These are phyloP conservation scores for Trichosporon sp. DNA, from an alignment of 1,284 basidiomycete genomes.

Conservation along the genomic window DNA sequence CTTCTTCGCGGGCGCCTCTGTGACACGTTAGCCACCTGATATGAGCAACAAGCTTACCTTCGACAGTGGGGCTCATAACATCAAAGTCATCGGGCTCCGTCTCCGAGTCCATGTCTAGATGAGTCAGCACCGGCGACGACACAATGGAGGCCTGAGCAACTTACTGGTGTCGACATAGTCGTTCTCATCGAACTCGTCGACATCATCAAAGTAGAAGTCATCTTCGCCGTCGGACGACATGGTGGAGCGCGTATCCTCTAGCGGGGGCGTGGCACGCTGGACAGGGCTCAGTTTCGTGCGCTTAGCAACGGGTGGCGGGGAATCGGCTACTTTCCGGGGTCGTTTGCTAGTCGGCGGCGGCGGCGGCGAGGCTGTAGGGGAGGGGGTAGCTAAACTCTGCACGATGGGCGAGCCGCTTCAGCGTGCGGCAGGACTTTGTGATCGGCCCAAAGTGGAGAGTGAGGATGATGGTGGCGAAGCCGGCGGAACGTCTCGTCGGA, in stretches of 20 bases:
- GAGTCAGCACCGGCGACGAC: neutral
- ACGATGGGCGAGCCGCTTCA: conserved; percentile 11
- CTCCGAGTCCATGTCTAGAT: conserved; percentile 26
- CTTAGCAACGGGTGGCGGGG: neutral
- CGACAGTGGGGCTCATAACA: conserved; percentile 38
- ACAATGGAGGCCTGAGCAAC: conserved; percentile 3
- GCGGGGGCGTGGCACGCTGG: neutral
- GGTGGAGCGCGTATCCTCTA: conserved; percentile 7
- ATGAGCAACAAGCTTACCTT: conserved; percentile 29
- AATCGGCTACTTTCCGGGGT: neutral
- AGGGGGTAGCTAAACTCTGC: conserved; percentile 12
- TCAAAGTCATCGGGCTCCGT: conserved; percentile 43
- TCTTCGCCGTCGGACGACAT: conserved; percentile 48
- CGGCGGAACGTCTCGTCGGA: neutral
- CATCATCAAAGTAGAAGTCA: conserved; percentile 38
- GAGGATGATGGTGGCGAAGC: neutral
- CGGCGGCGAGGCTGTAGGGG: conserved; percentile 15
- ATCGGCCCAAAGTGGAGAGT: neutral
- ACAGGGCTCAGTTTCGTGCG: conserved; percentile 6
- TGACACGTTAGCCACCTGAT: neutral
- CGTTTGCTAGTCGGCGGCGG: conserved; percentile 11
- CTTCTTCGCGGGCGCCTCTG: conserved; percentile 39
- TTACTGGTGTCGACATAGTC: conserved; percentile 29
- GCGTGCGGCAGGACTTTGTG: neutral
- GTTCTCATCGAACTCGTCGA: conserved; percentile 36